Evolutionary conservation across 1,284 basidiomycete genomes (phyloP).

Genomic region (Rhodotorula sp.): DNA sequence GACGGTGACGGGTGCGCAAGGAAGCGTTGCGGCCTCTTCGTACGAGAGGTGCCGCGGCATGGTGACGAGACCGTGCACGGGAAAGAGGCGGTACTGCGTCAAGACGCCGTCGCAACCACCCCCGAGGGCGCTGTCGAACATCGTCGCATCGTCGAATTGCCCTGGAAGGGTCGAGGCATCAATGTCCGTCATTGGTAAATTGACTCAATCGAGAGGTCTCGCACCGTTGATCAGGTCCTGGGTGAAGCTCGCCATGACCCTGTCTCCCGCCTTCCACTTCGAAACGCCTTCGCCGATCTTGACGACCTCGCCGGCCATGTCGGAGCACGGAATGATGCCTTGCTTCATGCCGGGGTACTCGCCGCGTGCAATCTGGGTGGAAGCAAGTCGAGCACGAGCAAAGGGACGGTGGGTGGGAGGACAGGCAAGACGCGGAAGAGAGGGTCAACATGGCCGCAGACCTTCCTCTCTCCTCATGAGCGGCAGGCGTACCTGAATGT

Average conservation of each 20-base stretch:
- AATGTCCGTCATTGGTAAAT: not conserved
- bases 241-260: constrained; percentile 8
- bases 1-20: constrained; percentile 6
- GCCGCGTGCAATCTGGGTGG: constrained; percentile 46
- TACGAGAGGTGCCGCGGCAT: not conserved
- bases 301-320: constrained; percentile 53
- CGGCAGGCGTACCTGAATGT: constrained; percentile 27
- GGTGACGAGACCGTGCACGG: not conserved
- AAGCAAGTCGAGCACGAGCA: not conserved
- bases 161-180: not conserved
- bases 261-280: constrained; percentile 5
- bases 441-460: not conserved
- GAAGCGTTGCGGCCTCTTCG: constrained; percentile 9
- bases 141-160: constrained; percentile 2
- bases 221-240: not conserved
- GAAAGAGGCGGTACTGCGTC: constrained; percentile 5
- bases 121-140: constrained; percentile 2
- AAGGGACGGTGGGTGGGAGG: not conserved
- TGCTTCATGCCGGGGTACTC: constrained; percentile 48
- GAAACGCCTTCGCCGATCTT: constrained; percentile 48
- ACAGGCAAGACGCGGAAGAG: not conserved
- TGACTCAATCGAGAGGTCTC: not conserved
- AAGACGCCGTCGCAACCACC: constrained; percentile 7
- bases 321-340: constrained; percentile 51
- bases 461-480: not conserved